Evolutionary conservation across 495 filamentous ascomycete species (phyloP), one percentile per base, ranked within the genome.

Genomic region (Geopyxis carbonaria): DNA sequence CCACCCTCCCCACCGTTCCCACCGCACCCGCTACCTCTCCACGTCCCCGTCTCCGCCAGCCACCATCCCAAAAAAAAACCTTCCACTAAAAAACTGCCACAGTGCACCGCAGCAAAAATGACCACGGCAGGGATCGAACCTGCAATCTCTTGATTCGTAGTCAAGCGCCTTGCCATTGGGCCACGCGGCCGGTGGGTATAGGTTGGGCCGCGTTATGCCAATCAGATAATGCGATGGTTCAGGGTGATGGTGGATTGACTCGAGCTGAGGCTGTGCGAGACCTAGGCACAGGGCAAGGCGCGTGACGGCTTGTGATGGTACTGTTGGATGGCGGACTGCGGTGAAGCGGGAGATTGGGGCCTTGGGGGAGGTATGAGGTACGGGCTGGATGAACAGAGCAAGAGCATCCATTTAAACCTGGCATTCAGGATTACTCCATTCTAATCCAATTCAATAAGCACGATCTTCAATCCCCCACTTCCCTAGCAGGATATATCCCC

Each of bases 141-240:
- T 30, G 25, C 37, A 40, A 40, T 40, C 37, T 40, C 37, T 40
- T 40, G 37, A 40, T 67, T 70, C 69, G 70, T 73, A 74, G 70
- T 74, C 70, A 74, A 74, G 70, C 70, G 70, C 70, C 70, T 74
- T 74, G 64, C 70, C 70, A 74, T 74, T 73, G 66, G 68, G 69
- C 69, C 68, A 73, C 45, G 51, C 50, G 50, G 51, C 50, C 50
- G n/a, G n/a, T n/a, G n/a, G n/a, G n/a, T n/a, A n/a, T n/a, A n/a
- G n/a, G n/a, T n/a, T n/a, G n/a, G n/a, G n/a, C n/a, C n/a, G n/a
- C n/a, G n/a, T n/a, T n/a, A n/a, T n/a, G n/a, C n/a, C n/a, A n/a
- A n/a, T n/a, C n/a, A n/a, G 25, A 28, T 13, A 13, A 28, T 28
- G 25, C 7, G 7, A 13, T 28, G 25, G 13, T 7, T 7, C 7